These are phyloP conservation scores for Centella asiatica DNA, from an alignment of 129 eudicot species.

Conservation along the genomic window DNA sequence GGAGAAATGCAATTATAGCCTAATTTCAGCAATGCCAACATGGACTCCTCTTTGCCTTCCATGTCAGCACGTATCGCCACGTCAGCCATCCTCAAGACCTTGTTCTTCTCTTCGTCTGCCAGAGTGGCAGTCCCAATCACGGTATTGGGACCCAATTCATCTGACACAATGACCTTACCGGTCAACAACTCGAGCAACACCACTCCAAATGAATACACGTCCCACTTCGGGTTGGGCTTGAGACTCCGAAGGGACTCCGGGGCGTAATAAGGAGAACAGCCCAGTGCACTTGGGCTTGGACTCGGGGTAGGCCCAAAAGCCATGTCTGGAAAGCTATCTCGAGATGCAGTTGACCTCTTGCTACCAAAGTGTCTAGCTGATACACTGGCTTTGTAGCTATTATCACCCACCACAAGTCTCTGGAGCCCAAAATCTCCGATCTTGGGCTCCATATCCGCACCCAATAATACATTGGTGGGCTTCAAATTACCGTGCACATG, in stretches of 20 bases:
- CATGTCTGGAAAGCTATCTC: conserved; percentile 75
- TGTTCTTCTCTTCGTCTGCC: conserved; percentile 50
- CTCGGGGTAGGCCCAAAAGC: conserved; percentile 55
- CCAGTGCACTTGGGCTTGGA: conserved; percentile 81
- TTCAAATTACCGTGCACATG: conserved; percentile 89
- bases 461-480: conserved; percentile 77
- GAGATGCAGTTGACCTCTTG: conserved; percentile 78
- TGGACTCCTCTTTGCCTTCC: conserved; percentile 79
- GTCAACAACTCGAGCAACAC: conserved; percentile 76
- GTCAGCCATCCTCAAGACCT: conserved; percentile 71
- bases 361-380: conserved; percentile 90
- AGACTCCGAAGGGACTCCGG: conserved; percentile 82
- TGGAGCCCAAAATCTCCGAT: conserved; percentile 91
- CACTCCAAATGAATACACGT: conserved; percentile 82
- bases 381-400: conserved; percentile 49
- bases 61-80: conserved; percentile 77
- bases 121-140: conserved; percentile 34
- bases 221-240: conserved; percentile 86
- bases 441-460: conserved; percentile 85
- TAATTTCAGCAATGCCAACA: conserved; percentile 53
- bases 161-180: conserved; percentile 64
- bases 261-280: conserved; percentile 74
- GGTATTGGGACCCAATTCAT: conserved; percentile 58
- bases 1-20: conserved; percentile 69
- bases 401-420: conserved; percentile 59